These are phyloP conservation scores for Zymoseptoria crescenta DNA, from an alignment of 2,329 filamentous ascomycete species.

Conservation along the genomic window DNA sequence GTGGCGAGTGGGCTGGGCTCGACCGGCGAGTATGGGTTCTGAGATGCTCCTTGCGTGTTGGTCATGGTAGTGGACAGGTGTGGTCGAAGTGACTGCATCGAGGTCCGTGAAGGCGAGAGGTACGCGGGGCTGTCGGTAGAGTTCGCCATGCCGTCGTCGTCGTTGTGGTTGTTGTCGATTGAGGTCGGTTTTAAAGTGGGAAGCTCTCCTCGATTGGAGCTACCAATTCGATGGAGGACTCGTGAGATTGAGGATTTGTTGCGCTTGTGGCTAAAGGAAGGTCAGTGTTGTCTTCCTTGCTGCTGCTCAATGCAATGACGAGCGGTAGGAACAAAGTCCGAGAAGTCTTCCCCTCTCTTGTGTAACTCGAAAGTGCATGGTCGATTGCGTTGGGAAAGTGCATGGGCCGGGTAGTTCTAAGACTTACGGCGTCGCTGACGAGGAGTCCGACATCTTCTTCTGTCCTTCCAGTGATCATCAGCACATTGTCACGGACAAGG, in stretches of 20 bases:
- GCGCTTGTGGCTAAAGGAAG: slow-evolving; percentile 31
- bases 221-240: slow-evolving; percentile 46
- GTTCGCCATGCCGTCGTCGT: slow-evolving; percentile 4
- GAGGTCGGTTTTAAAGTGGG: slow-evolving; percentile 18
- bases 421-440: background rate
- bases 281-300: background rate
- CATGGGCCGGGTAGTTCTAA: background rate
- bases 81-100: slow-evolving; percentile 23
- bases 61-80: slow-evolving; percentile 32
- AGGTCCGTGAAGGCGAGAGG: slow-evolving; percentile 15
- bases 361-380: background rate
- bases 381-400: background rate
- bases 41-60: slow-evolving; percentile 10
- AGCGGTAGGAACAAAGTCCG: background rate
- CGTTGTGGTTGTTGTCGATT: background rate
- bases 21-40: slow-evolving; percentile 8
- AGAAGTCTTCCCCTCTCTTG: background rate
- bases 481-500: background rate
- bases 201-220: slow-evolving; percentile 34
- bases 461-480: background rate
- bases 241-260: slow-evolving; percentile 47
- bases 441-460: background rate
- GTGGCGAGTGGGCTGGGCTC: slow-evolving; percentile 14
- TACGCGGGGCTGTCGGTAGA: slow-evolving; percentile 14
- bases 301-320: background rate